Evolutionary conservation across 169 alveolate species (phyloP), one percentile per base, ranked within the genome.

Genomic region (Cryptosporidium tyzzeri): DNA sequence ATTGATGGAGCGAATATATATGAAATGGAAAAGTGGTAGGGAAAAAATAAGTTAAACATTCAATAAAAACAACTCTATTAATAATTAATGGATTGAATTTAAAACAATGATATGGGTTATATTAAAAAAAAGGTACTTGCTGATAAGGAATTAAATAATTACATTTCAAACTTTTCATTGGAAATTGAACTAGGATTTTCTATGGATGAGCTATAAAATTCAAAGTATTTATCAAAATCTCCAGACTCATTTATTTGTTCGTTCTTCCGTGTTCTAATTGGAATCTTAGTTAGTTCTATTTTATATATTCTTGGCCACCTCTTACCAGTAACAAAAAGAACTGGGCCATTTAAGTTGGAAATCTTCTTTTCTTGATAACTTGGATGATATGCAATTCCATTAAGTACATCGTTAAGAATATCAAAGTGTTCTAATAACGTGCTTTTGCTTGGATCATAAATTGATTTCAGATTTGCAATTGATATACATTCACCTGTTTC

Each of bases 221-320:
- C 55, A 39, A 29, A 62, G 45, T 41, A 80, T 26, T 80, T 59
- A 18, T 80, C 69, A 48, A 62, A 3, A 44, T 50, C 23, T 29
- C 61, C 67, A 29, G 62, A 65, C 16, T 44, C n/a, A 16, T 37
- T 31, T 26, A 37, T 35, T 26, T 8, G 53, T 7, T 23, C 31
- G 6, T 65, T 31, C 16, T 41, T 35, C 18, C 62, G 65, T 21
- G 53, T 26, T 12, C 62, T 62, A n/a, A 62, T 29, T 10, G 62
- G 41, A 26, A 62, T 59, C 51, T 80, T 58, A 10, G 35, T 50
- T 23, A 80, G 55, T 65, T 80, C 29, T 4, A 80, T 44, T 62
- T 59, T 21, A 62, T 80, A 80, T 55, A 80, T 48, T 50, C 75
- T 80, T 44, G 89, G 89, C 89, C 89, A 80, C 39, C 89, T 80